Conservation (phyloP, 2,329 filamentous ascomycete genomes). For the Fusarium humuli region DNA sequence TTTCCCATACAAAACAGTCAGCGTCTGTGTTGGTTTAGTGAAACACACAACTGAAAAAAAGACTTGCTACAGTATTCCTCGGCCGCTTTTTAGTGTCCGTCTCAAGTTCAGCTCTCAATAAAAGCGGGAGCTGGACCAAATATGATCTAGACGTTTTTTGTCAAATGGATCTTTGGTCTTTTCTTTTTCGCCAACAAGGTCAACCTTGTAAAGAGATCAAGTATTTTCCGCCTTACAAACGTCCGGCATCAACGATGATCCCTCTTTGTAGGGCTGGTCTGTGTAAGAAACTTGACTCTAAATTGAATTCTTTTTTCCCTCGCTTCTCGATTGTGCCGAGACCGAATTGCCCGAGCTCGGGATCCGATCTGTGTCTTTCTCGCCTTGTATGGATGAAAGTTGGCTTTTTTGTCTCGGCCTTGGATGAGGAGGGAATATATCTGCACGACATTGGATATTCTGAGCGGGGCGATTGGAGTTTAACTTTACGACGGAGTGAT, state of each 20-base stretch:
- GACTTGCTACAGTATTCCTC: not conserved
- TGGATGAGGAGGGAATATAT: not conserved
- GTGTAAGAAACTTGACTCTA: constrained; percentile 11
- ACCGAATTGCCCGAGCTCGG: constrained; percentile 13
- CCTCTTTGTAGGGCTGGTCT: not conserved
- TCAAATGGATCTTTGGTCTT: not conserved
- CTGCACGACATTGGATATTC: constrained; percentile 25
- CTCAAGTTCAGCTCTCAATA: constrained; percentile 18
- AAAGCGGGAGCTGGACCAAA: constrained; percentile 15
- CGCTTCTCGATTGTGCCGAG: constrained; percentile 3
- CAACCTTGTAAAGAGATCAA: constrained; percentile 9
- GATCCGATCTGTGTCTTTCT: constrained; percentile 15
- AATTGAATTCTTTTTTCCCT: not conserved
- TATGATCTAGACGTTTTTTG: constrained; percentile 15
- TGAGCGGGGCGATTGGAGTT: constrained; percentile 27
- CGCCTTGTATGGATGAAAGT: not conserved
- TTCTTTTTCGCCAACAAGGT: constrained; percentile 3
- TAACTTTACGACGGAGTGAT: constrained; percentile 6
- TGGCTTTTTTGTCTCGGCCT: constrained; percentile 2
- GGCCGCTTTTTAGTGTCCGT: constrained; percentile 9
- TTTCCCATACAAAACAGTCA: not conserved
- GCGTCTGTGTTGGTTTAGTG: constrained; percentile 20
- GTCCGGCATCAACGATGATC: constrained; percentile 14
- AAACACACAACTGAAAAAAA: constrained; percentile 37
- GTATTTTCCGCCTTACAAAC: constrained; percentile 1